Evolutionary conservation across 1,139 yeast species (phyloP).

Genomic region (Kodamaea suecica): DNA sequence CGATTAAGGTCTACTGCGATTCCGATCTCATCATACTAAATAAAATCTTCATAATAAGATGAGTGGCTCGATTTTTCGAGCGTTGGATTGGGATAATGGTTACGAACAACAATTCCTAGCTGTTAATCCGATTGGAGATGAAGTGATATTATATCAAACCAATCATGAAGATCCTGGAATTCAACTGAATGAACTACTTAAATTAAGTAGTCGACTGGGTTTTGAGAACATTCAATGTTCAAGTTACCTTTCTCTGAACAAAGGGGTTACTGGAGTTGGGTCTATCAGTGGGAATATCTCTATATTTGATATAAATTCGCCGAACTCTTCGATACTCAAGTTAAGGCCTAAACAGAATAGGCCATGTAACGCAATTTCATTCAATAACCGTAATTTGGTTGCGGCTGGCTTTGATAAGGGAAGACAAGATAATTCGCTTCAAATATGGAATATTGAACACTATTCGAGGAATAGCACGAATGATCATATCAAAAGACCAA

Average conservation of each 20-base stretch:
- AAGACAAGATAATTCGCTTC: constrained; percentile 72
- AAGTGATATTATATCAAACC: constrained; percentile 59
- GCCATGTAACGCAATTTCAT: constrained; percentile 72
- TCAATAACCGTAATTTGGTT: constrained; percentile 60
- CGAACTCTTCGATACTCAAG: constrained; percentile 38
- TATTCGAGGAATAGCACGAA: constrained; percentile 41
- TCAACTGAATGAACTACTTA: constrained; percentile 41
- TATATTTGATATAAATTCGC: constrained; percentile 55
- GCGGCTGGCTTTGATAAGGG: constrained; percentile 83
- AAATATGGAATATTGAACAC: constrained; percentile 77
- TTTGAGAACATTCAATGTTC: constrained; percentile 72
- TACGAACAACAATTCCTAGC: constrained; percentile 58
- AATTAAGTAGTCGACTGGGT: constrained; percentile 54
- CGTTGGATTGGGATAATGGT: constrained; percentile 57
- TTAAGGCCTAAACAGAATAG: constrained; percentile 67
- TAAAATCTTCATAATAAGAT: too few species aligned
- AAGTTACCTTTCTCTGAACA: constrained; percentile 55
- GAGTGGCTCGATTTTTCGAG: constrained; percentile 57
- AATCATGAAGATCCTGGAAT: constrained; percentile 36
- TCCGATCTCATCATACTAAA: too few species aligned
- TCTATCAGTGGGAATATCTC: constrained; percentile 67
- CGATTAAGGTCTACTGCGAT: too few species aligned
- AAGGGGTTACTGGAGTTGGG: constrained; percentile 71
- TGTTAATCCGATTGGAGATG: constrained; percentile 68
- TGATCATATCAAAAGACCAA: constrained; percentile 51